Conservation (phyloP, 257 asterid genomes). For the Lithospermum erythrorhizon region DNA sequence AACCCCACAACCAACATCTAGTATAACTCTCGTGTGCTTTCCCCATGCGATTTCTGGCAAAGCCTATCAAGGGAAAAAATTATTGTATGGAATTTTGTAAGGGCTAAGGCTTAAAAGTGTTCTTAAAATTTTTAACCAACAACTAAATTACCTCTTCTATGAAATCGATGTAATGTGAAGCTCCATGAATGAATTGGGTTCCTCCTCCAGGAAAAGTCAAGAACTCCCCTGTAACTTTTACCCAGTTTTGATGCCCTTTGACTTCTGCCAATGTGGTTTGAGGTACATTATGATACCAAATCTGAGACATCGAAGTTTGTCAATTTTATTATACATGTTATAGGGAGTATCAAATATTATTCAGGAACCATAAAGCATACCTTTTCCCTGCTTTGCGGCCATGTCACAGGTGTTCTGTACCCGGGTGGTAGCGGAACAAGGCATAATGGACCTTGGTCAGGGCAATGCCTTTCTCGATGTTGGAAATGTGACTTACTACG, state of each 20-base stretch:
- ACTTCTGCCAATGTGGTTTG: conserved; percentile 58
- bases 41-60: conserved; percentile 85
- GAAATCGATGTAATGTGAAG: conserved; percentile 68
- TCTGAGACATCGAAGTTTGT: conserved; percentile 29
- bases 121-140: not conserved
- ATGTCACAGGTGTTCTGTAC: conserved; percentile 49
- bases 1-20: conserved; percentile 92
- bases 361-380: conserved; percentile 16
- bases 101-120: not conserved
- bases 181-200: conserved; percentile 87
- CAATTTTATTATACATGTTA: not conserved
- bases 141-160: conserved; percentile 48
- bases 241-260: conserved; percentile 93
- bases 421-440: conserved; percentile 65
- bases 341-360: too few relatives aligned
- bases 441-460: conserved; percentile 61
- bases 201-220: conserved; percentile 95
- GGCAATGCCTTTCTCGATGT: conserved; percentile 90
- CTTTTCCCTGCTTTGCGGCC: conserved; percentile 93
- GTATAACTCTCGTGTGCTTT: conserved; percentile 52
- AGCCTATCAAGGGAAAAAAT: conserved; percentile 30
- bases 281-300: conserved; percentile 87
- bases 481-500: conserved; percentile 44
- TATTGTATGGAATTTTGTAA: too few relatives aligned
- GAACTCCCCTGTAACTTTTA: conserved; percentile 77